These are phyloP conservation scores for Colletotrichum sp. DNA, from an alignment of 2,329 filamentous ascomycete genomes.

Conservation along the genomic window DNA sequence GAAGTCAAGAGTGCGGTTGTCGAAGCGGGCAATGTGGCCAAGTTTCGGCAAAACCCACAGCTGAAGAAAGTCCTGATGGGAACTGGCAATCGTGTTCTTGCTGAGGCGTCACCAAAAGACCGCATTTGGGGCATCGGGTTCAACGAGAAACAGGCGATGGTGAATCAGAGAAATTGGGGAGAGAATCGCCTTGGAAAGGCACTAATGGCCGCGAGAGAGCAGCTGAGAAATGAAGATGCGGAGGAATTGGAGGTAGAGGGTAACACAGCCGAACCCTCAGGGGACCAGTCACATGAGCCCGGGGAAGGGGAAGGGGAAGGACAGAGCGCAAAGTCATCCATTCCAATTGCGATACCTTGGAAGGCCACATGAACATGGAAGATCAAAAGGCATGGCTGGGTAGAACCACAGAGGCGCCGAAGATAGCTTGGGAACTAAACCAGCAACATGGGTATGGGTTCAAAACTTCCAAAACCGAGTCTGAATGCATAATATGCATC, in stretches of 20 bases:
- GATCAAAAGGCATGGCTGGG: neutral
- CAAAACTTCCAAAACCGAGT: neutral
- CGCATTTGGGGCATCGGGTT: constrained; percentile 39
- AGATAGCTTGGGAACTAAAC: neutral
- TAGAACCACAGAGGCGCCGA: fast-evolving
- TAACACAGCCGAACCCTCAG: neutral
- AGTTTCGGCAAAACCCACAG: constrained; percentile 36
- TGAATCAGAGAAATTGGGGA: constrained; percentile 30
- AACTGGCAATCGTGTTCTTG: constrained; percentile 33
- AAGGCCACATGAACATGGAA: neutral
- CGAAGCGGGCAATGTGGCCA: constrained; percentile 34
- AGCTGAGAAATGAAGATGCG: constrained; percentile 10
- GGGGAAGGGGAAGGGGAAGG: neutral
- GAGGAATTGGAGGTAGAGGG: neutral
- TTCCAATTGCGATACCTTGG: neutral
- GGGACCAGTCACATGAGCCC: neutral
- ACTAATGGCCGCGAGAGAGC: constrained; percentile 30
- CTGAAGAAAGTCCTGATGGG: constrained; percentile 32
- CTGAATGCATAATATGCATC: too few relatives aligned
- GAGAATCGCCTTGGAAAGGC: constrained; percentile 35
- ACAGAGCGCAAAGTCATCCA: neutral
- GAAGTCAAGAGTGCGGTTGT: constrained; percentile 34
- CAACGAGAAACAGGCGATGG: constrained; percentile 32
- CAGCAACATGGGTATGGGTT: neutral
- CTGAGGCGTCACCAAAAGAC: constrained; percentile 34